These are phyloP conservation scores for Fusarium foetens DNA, from an alignment of 2,329 filamentous ascomycete genomes.

Conservation along the genomic window DNA sequence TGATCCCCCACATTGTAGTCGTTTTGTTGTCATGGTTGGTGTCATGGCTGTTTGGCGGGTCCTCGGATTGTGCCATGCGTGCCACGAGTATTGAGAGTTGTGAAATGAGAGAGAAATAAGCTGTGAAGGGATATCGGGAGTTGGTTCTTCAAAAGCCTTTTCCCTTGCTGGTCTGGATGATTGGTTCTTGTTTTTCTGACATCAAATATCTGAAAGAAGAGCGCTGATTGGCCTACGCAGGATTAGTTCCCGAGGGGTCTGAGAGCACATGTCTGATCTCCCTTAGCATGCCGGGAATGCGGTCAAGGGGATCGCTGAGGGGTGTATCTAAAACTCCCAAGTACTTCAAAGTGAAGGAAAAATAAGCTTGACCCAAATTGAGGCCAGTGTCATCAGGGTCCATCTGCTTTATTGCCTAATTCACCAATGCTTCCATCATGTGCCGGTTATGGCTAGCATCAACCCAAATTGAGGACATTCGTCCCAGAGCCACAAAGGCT, in stretches of 20 bases:
- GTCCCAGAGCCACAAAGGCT: background rate
- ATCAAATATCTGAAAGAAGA: background rate
- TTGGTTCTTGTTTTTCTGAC: background rate
- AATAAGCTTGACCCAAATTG: background rate
- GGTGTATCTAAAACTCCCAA: background rate
- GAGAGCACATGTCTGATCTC: background rate
- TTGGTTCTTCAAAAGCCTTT: background rate
- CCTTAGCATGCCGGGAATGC: background rate
- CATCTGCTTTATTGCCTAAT: no score
- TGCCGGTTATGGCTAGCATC: fast-evolving
- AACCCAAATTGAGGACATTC: background rate
- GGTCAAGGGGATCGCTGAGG: background rate
- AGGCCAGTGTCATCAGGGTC: background rate
- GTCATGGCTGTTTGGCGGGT: background rate
- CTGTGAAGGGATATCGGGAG: no score
- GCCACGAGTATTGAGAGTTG: background rate
- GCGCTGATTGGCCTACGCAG: background rate
- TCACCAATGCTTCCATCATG: background rate
- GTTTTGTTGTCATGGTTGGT: background rate
- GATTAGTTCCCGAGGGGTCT: background rate
- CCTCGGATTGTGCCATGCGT: background rate
- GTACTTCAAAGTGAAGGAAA: background rate
- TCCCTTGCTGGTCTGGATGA: no score
- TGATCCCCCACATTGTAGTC: background rate
- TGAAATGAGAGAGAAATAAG: background rate